Base-by-base conservation (phyloP, 1,139 yeast species). In the Blastobotrys elegans region DNA sequence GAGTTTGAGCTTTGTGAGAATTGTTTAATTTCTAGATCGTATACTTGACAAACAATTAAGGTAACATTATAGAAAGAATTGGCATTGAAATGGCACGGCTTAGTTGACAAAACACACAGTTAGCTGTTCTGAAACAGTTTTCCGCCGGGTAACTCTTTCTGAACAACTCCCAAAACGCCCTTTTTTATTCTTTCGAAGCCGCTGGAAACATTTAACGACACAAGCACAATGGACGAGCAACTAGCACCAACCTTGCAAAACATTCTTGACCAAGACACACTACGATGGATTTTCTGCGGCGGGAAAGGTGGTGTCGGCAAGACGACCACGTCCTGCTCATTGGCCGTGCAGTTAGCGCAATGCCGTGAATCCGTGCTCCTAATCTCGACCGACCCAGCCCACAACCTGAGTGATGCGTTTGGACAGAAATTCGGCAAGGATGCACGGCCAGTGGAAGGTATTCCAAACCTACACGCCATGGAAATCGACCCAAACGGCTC, bases 281-380 rank as follows among this genome's bases (percentile, higher is more conserved):
- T 92, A 61, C 86, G 86, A 63, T 92, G 98, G 98, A 85, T 92
- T 56, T 92, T 92, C 63, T 97, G 90, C 37, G 98, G 98, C 53
- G 98, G 98, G 60, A 92, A 92, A 73, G 98, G 98, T 65, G 98
- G 98, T 69, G 98, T 92, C 34, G 98, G 98, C 58, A 92, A 92
- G 67, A 92, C 98, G 56, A 92, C 98, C 39, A 87, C 97, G 2
- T 90, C 97, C 0, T 90, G 96, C 44, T 89, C 97, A 20, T 77
- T 92, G 57, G 96, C 98, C 24, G 86, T 90, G 51, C 97, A 92
- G 69, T 71, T 88, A 51, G 81, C 86, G 49, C 83, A 87, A 63
- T 92, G 94, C 46, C 65, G 78, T 27, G 90, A 87, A 56, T 82
- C 85, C 60, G 95, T 89, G 56, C 73, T 92, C 53, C 73, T 92